Base-by-base conservation (phyloP, 805 yeast genomes). In the Lipomyces japonicus region DNA sequence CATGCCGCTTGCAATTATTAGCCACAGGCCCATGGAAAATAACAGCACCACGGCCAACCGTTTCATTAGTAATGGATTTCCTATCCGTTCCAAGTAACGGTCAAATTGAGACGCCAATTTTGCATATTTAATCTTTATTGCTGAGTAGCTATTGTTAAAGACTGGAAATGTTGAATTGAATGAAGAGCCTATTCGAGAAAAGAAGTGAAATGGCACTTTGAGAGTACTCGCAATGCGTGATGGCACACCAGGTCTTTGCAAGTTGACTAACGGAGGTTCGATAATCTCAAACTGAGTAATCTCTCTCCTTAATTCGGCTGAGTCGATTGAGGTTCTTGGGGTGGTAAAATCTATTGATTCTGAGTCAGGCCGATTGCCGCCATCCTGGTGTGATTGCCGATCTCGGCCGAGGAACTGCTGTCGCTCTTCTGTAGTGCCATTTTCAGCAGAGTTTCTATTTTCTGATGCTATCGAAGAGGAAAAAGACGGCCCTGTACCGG, bases 31-130 rank as follows among this genome's bases (percentile, higher is more conserved):
- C 0, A 69, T 51, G n/a, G 87, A 78, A 58, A 87, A 77, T 42
- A 82, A 63, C 1, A 81, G 61, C 9, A 91, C 85, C 61, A 87
- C 87, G 2, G 86, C 66, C 35, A 90, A 71, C 37, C 97, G 72
- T 59, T 85, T 84, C 24, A 90, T 80, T 24, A 91, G 84, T 42
- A 88, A 68, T 3, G 96, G 96, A 63, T 90, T 88, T 3, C 96
- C 96, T n/a, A 86, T 59, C 52, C 77, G 77, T 18, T 81, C 72
- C 10, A 91, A 67, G 24, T 73, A 12, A 6, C 37, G 37, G 21
- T 34, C 37, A 34, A 34, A 7, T 18, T 14, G 10, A 19, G 37
- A 6, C n/a, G 5, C 7, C 9, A 34, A 6, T 34, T 19, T 34
- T 18, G 37, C 37, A 34, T 7, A 34, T 6, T 6, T 18, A 34